Evolutionary conservation across 1,284 basidiomycete species (phyloP).

Genomic region (Naganishia sp.): DNA sequence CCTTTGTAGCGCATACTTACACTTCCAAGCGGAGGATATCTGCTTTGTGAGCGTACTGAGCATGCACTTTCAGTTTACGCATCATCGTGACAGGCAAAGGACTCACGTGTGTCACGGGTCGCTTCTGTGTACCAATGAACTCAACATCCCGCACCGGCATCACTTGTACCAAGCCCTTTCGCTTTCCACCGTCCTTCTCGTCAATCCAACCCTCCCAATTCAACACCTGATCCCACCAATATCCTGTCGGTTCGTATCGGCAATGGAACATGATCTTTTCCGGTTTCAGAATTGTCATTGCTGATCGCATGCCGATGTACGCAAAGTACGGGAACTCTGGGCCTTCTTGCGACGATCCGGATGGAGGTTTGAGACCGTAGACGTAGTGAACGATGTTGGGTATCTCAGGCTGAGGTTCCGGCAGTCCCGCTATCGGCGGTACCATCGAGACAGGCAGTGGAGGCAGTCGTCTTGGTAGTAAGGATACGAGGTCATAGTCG

Average conservation of each 20-base stretch:
- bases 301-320: constrained; percentile 51
- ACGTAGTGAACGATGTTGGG: constrained; percentile 51
- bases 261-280: constrained; percentile 49
- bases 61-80: neutral
- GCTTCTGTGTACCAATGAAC: constrained; percentile 40
- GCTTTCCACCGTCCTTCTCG: constrained; percentile 30
- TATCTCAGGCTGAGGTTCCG: constrained; percentile 38
- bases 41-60: constrained; percentile 53
- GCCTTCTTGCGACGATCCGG: constrained; percentile 4
- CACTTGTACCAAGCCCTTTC: constrained; percentile 38
- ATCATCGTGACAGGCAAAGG: constrained; percentile 32
- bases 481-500: constrained; percentile 26
- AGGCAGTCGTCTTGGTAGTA: constrained; percentile 39
- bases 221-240: constrained; percentile 47
- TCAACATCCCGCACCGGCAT: constrained; percentile 40
- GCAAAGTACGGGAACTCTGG: constrained; percentile 47
- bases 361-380: constrained; percentile 40
- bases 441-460: constrained; percentile 32
- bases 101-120: constrained; percentile 43
- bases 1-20: constrained; percentile 30
- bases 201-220: constrained; percentile 42
- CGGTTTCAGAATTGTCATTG: constrained; percentile 45
- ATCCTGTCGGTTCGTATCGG: constrained; percentile 40
- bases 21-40: constrained; percentile 53
- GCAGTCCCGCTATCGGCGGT: constrained; percentile 34